Evolutionary conservation across 331 rosid genomes (phyloP).

Genomic region (Ulmus americana): DNA sequence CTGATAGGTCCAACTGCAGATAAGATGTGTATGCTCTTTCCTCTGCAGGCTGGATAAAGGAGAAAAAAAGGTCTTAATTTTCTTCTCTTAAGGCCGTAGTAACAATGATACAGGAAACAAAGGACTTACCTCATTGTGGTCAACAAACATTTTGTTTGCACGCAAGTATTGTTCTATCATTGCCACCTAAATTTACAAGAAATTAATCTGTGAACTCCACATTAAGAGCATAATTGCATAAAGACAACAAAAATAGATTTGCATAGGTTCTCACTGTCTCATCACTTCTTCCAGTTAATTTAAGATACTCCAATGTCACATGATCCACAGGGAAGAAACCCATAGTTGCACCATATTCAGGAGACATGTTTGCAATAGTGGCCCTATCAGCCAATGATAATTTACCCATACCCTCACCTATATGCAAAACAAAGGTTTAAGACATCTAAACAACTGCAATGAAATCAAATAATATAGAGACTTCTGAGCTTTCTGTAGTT

Average conservation of each 20-base stretch:
- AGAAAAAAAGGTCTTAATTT: neutral
- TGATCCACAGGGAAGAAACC: conserved; percentile 89
- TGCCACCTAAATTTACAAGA: conserved; percentile 44
- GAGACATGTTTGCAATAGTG: conserved; percentile 95
- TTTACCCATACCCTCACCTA: conserved; percentile 83
- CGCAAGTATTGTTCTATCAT: conserved; percentile 86
- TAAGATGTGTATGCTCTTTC: conserved; percentile 84
- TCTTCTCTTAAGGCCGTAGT: neutral
- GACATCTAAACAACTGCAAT: neutral
- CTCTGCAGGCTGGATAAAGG: conserved; percentile 54
- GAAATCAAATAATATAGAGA: neutral
- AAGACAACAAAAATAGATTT: conserved; percentile 5
- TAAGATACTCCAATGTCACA: conserved; percentile 80
- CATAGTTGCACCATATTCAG: conserved; percentile 97
- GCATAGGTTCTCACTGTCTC: conserved; percentile 57
- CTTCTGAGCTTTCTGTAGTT: neutral
- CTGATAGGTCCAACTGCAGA: conserved; percentile 65
- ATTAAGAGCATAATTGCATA: neutral
- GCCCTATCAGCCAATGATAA: conserved; percentile 91
- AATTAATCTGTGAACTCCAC: neutral
- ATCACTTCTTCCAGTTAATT: conserved; percentile 79
- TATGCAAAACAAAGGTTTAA: conserved; percentile 14
- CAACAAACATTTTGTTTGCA: conserved; percentile 76
- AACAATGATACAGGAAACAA: neutral
- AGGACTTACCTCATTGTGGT: conserved; percentile 61